Evolutionary conservation across 2,329 filamentous ascomycete species (phyloP).

Genomic region (Xylariaceae sp.): DNA sequence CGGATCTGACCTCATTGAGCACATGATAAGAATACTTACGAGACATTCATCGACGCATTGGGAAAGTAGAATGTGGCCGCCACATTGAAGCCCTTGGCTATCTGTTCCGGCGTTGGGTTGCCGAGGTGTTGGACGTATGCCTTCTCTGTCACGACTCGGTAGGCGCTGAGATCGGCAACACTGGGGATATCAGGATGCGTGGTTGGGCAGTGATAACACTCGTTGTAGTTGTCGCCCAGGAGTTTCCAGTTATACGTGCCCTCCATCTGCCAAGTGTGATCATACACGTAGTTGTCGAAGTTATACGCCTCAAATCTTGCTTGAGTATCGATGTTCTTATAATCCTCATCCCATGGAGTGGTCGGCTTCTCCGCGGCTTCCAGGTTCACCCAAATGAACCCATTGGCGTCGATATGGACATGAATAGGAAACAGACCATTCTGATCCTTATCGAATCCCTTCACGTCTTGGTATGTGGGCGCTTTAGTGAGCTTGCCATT

Average conservation of each 20-base stretch:
- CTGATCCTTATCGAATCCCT: conserved; percentile 50
- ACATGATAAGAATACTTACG: conserved; percentile 12
- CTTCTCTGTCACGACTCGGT: conserved; percentile 45
- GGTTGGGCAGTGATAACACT: conserved; percentile 59
- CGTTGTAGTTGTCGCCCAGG: conserved; percentile 60
- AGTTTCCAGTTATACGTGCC: conserved; percentile 57
- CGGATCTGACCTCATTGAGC: conserved; percentile 22
- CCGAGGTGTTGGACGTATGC: conserved; percentile 44
- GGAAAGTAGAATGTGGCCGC: conserved; percentile 21
- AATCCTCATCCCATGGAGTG: conserved; percentile 46
- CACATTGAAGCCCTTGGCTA: conserved; percentile 18
- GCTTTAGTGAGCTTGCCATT: conserved; percentile 55
- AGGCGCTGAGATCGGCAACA: conserved; percentile 53
- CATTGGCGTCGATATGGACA: conserved; percentile 46
- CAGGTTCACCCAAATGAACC: conserved; percentile 56
- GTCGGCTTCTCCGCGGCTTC: conserved; percentile 42
- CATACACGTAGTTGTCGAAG: conserved; percentile 50
- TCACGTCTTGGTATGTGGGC: conserved; percentile 51
- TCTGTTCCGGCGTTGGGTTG: conserved; percentile 19
- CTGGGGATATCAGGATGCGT: conserved; percentile 53
- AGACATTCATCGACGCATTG: conserved; percentile 21
- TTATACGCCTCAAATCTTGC: conserved; percentile 18
- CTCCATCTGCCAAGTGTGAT: conserved; percentile 53
- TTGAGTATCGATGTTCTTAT: conserved; percentile 18
- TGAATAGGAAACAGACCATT: conserved; percentile 54